Conservation (phyloP, 768 basidiomycete genomes). For the Suillus luteus region DNA sequence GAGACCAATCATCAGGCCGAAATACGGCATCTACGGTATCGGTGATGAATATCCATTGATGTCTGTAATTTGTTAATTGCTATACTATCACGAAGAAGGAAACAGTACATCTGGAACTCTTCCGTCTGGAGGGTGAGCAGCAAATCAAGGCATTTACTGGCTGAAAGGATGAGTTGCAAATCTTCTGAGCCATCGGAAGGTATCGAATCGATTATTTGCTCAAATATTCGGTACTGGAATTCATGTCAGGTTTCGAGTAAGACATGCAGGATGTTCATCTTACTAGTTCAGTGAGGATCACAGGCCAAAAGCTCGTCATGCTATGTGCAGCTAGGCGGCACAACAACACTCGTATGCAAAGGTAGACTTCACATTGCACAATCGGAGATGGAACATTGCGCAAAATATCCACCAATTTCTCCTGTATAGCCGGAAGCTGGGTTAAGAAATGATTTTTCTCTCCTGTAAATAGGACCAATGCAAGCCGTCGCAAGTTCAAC, state of each 20-base stretch:
- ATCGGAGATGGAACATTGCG: conserved; percentile 76
- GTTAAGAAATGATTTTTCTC: conserved; percentile 91
- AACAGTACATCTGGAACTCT: conserved; percentile 90
- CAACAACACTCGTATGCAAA: conserved; percentile 88
- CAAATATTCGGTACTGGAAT: conserved; percentile 83
- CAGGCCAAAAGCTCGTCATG: conserved; percentile 95
- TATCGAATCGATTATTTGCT: conserved; percentile 67
- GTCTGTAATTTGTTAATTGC: conserved; percentile 44
- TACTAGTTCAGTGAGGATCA: conserved; percentile 90
- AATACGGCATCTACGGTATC: conserved; percentile 96
- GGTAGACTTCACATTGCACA: conserved; percentile 92
- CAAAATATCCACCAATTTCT: conserved; percentile 92
- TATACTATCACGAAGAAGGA: neutral
- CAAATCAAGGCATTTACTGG: conserved; percentile 92
- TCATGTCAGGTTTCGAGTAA: conserved; percentile 5
- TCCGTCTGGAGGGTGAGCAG: conserved; percentile 92
- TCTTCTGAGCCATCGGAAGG: conserved; percentile 87
- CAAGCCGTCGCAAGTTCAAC: conserved; percentile 82
- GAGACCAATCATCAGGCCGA: conserved; percentile 78
- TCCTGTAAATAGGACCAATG: conserved; percentile 82
- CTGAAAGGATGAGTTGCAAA: conserved; percentile 79
- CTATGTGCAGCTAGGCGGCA: conserved; percentile 91
- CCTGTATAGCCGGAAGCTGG: conserved; percentile 92
- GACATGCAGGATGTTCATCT: conserved; percentile 20
- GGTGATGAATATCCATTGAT: conserved; percentile 99